Conservation (phyloP, 139 green algal genomes). For the Chlamydomonas sp. region DNA sequence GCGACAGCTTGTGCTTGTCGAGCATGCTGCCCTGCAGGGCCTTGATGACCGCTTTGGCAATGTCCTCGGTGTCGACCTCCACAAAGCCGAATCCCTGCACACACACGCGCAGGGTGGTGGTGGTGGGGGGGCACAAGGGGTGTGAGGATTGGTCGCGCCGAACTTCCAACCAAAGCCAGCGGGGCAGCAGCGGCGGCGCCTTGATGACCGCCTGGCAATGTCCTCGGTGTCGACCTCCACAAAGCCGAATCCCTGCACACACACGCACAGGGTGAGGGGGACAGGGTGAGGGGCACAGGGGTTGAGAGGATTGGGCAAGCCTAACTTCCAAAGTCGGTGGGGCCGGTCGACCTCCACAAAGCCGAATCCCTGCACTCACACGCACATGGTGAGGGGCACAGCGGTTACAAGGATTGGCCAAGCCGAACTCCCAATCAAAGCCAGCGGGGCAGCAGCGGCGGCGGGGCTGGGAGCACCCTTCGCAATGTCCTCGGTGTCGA, state of each 20-base stretch:
- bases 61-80: conserved; percentile 63
- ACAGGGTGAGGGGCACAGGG: conserved; percentile 79
- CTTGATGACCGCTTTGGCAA: conserved; percentile 57
- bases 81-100: conserved; percentile 90
- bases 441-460: neutral
- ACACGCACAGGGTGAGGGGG: too few relatives aligned
- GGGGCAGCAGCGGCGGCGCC: too few relatives aligned
- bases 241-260: conserved; percentile 89
- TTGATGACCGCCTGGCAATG: conserved; percentile 39
- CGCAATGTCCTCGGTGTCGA: conserved; percentile 55
- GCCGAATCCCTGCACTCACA: conserved; percentile 82
- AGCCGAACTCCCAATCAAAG: neutral
- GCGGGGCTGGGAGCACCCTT: conserved; percentile 46
- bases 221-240: conserved; percentile 83
- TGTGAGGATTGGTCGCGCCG: too few relatives aligned
- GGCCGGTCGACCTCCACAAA: conserved; percentile 83
- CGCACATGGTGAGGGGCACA: conserved; percentile 95
- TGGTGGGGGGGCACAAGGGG: too few relatives aligned
- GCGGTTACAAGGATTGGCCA: conserved; percentile 81
- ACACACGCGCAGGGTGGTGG: too few relatives aligned
- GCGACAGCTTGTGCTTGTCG: conserved; percentile 83
- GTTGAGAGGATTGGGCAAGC: conserved; percentile 96
- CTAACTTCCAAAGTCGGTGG: conserved; percentile 83
- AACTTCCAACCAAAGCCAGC: too few relatives aligned
- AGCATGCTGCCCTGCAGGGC: conserved; percentile 62